Conservation (phyloP, 768 basidiomycete species). For the Rhodotorula babjevae region DNA sequence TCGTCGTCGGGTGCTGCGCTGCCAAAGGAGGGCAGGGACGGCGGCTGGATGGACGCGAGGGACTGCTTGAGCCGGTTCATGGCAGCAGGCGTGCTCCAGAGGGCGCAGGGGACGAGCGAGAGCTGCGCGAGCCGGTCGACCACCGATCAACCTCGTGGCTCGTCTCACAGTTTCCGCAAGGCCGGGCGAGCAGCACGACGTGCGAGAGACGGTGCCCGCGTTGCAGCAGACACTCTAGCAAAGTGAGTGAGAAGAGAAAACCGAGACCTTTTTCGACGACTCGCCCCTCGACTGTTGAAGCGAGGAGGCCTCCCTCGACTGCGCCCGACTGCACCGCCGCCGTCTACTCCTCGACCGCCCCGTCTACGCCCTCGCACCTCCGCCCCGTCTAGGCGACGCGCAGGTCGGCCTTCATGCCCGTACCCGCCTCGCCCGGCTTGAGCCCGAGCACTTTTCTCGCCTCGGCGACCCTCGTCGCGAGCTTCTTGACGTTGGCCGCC, state of each 20-base stretch:
- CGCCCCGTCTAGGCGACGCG: constrained; percentile 2
- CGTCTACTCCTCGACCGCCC: background rate
- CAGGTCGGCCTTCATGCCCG: constrained; percentile 16
- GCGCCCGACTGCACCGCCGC: background rate
- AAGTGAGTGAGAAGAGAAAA: too few relatives aligned
- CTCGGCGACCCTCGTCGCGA: constrained; percentile 74
- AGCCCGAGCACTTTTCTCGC: constrained; percentile 21
- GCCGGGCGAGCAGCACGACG: too few relatives aligned
- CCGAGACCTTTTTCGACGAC: background rate
- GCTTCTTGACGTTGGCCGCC: constrained; percentile 80
- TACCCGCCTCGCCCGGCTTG: constrained; percentile 3
- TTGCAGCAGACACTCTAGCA: too few relatives aligned
- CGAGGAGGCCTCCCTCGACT: background rate
- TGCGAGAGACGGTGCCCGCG: too few relatives aligned
- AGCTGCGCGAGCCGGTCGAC: too few relatives aligned
- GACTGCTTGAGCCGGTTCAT: constrained; percentile 26
- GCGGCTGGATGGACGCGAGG: background rate
- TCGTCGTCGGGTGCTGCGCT: background rate
- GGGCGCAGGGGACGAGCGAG: too few relatives aligned
- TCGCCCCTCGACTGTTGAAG: background rate
- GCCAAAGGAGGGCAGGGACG: background rate
- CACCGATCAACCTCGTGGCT: too few relatives aligned
- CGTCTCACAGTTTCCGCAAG: too few relatives aligned
- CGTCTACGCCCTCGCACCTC: too few relatives aligned
- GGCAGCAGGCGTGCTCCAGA: background rate